Evolutionary conservation across 176 grass and related monocot species (phyloP).

Genomic region (Miscanthus lutarioriparius): DNA sequence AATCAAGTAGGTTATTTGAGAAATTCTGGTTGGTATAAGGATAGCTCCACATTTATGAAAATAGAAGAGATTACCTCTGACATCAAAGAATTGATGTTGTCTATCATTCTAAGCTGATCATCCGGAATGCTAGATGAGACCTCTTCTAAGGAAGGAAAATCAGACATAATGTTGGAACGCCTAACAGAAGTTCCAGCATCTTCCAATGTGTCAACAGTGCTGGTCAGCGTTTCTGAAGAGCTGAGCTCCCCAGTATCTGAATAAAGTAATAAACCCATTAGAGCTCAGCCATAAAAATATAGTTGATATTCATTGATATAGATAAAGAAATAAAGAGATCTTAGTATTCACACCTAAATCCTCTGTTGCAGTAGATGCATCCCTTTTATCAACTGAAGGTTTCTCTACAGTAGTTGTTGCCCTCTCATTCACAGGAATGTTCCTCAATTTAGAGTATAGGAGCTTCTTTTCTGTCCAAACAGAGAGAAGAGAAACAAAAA

Average conservation of each 20-base stretch:
- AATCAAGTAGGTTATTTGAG: slow-evolving; percentile 7
- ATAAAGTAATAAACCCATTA: slow-evolving; percentile 34
- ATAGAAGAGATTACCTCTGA: slow-evolving; percentile 67
- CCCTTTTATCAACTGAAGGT: slow-evolving; percentile 55
- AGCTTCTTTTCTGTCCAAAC: slow-evolving; percentile 82
- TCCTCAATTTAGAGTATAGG: slow-evolving; percentile 79
- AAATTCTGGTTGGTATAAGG: slow-evolving; percentile 2
- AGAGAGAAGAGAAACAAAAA: slow-evolving; percentile 10
- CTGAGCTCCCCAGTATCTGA: slow-evolving; percentile 46
- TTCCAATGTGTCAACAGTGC: slow-evolving; percentile 39
- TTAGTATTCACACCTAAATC: slow-evolving; percentile 71
- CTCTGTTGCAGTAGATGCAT: slow-evolving; percentile 82
- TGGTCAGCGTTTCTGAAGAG: slow-evolving; percentile 46
- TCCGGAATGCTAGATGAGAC: slow-evolving; percentile 56
- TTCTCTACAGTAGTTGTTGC: slow-evolving; percentile 42
- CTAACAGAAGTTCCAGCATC: slow-evolving; percentile 53
- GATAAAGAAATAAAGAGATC: slow-evolving; percentile 12
- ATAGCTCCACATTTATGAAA: neutral
- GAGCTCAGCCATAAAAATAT: slow-evolving; percentile 26
- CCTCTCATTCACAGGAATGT: slow-evolving; percentile 64
- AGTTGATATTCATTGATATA: neutral
- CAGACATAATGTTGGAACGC: slow-evolving; percentile 35
- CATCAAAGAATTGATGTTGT: slow-evolving; percentile 71
- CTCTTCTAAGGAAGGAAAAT: slow-evolving; percentile 54
- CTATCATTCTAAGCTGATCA: slow-evolving; percentile 84